Evolutionary conservation across 2,329 filamentous ascomycete genomes (phyloP).

Genomic region (Periconia sp.): DNA sequence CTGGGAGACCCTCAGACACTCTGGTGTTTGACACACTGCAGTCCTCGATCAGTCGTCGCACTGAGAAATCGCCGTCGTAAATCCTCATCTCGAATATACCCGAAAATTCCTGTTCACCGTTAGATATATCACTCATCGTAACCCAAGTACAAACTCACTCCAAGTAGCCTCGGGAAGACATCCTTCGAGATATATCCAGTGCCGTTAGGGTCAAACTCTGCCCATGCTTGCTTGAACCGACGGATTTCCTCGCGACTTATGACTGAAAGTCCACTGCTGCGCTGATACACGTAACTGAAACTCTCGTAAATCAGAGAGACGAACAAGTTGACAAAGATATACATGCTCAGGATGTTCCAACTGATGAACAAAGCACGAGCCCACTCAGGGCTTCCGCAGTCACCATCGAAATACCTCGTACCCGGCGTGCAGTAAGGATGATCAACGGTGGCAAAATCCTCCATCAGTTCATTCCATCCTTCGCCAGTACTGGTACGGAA

Average conservation of each 20-base stretch:
- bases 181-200: constrained; percentile 90
- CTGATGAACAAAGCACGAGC: constrained; percentile 86
- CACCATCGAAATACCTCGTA: constrained; percentile 76
- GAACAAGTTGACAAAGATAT: constrained; percentile 97
- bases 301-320: constrained; percentile 99
- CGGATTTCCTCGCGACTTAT: constrained; percentile 93
- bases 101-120: constrained; percentile 67
- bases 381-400: constrained; percentile 91
- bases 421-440: constrained; percentile 79
- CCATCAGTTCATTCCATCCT: constrained; percentile 96
- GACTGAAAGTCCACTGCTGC: constrained; percentile 86
- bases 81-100: constrained; percentile 97
- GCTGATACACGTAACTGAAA: constrained; percentile 98
- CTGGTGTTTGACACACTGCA: constrained; percentile 63
- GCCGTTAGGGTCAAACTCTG: constrained; percentile 88
- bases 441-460: constrained; percentile 82
- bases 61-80: constrained; percentile 87
- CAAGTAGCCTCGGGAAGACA: constrained; percentile 82
- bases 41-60: constrained; percentile 83
- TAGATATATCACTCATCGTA: constrained; percentile 5
- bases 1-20: constrained; percentile 47
- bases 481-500: constrained; percentile 94
- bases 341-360: constrained; percentile 99
- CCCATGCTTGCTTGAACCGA: constrained; percentile 98
- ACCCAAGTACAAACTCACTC: constrained; percentile 54